Base-by-base conservation (phyloP, 2,329 filamentous ascomycete genomes). In the Aspergillus sp. region DNA sequence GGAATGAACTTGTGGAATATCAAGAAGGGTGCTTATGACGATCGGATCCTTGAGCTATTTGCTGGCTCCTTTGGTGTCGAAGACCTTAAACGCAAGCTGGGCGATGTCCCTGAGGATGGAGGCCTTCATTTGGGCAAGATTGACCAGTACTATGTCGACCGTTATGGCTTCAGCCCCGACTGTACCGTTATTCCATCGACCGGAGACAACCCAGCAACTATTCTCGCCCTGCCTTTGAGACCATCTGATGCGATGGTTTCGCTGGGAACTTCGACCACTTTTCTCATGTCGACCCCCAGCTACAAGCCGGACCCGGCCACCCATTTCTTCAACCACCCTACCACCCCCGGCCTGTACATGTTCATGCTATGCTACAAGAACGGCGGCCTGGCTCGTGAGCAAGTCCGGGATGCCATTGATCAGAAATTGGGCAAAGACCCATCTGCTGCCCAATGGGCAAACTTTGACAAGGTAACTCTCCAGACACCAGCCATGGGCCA, bases 361-460 rank as follows among this genome's bases (percentile, higher is more conserved):
- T 97, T 98, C 70, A 98, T 98, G 93, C 82, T 98, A 31, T 98
- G 93, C 77, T 98, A 97, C 76, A 97, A 97, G 71, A 98, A 98
- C 69, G 93, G 93, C 54, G 90, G 90, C 2, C 81, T 97, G 1
- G 91, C 93, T 2, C 86, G 93, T 36, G 93, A 98, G 65, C 83
- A 87, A 58, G 81, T 97, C 49, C 86, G 93, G 43, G 89, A 98
- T 61, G 76, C 80, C 0, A 80, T 97, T 41, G 85, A 89, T 49
- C 57, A 68, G 43, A 61, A 64, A 33, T 66, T 71, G 19, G 68
- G 70, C 27, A 65, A 72, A 7, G 63, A 67, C 28, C 53, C 67
- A 5, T 75, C 61, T n/a, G 45, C 61, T 7, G 66, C 84, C 44
- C 73, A 75, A 8, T 98, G 93, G 93, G 78, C 81, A 40, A 76